Evolutionary conservation across 495 filamentous ascomycete species (phyloP).

Genomic region (Hypoxylon cercidicola): DNA sequence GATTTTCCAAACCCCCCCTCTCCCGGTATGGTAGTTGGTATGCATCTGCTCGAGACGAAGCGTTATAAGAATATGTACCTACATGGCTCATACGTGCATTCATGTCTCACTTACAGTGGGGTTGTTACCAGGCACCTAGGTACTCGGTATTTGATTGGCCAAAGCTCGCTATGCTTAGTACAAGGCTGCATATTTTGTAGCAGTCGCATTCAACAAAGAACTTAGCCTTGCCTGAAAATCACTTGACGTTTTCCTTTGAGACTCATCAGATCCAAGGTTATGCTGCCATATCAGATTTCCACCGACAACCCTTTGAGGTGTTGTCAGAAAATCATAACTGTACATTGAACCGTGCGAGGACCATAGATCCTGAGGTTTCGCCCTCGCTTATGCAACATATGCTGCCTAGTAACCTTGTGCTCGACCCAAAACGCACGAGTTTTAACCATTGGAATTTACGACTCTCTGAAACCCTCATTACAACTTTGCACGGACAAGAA

Average conservation of each 20-base stretch:
- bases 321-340: slow-evolving; percentile 15
- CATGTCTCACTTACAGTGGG: not conserved
- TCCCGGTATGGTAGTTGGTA: too few relatives aligned
- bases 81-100: slow-evolving; percentile 8
- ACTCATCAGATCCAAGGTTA: slow-evolving; percentile 8
- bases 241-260: not conserved
- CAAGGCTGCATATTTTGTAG: slow-evolving; percentile 31
- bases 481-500: too few relatives aligned
- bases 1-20: too few relatives aligned
- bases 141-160: slow-evolving; percentile 17
- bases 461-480: too few relatives aligned
- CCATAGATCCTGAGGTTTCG: not conserved
- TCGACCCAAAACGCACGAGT: too few relatives aligned
- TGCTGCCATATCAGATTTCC: slow-evolving; percentile 12
- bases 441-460: too few relatives aligned
- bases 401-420: not conserved
- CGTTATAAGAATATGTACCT: too few relatives aligned
- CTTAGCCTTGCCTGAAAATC: slow-evolving; percentile 29
- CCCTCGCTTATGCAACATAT: not conserved
- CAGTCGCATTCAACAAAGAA: slow-evolving; percentile 28
- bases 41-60: too few relatives aligned
- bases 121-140: slow-evolving; percentile 15
- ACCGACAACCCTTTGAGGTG: slow-evolving; percentile 34
- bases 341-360: slow-evolving; percentile 1
- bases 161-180: slow-evolving; percentile 26